Evolutionary conservation across 345 rosid species (phyloP).

Genomic region (Crucihimalaya himalaica): DNA sequence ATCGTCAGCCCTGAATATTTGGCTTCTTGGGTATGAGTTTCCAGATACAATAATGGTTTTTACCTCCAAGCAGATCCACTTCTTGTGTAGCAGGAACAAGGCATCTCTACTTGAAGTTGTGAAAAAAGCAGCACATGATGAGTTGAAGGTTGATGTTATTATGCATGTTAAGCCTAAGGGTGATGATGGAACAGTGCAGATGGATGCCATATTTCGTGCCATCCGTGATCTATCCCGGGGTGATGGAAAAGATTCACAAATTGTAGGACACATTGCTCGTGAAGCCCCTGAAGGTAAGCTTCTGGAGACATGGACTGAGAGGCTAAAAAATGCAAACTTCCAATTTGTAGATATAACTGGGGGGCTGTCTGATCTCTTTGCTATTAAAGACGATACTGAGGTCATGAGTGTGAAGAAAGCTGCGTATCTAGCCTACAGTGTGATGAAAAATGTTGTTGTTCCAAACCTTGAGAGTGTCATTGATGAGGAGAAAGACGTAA

Average conservation of each 20-base stretch:
- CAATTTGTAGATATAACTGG: slow-evolving; percentile 67
- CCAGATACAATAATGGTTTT: slow-evolving; percentile 96
- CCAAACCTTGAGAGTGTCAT: slow-evolving; percentile 87
- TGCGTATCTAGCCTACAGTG: slow-evolving; percentile 66
- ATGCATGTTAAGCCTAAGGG: slow-evolving; percentile 70
- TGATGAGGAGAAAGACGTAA: slow-evolving; percentile 86
- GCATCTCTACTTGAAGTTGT: slow-evolving; percentile 73
- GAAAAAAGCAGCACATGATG: slow-evolving; percentile 59
- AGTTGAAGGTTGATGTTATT: slow-evolving; percentile 61
- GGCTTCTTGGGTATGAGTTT: slow-evolving; percentile 94
- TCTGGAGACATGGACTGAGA: slow-evolving; percentile 79
- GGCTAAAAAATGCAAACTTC: slow-evolving; percentile 54
- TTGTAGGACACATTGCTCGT: slow-evolving; percentile 71
- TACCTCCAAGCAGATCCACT: slow-evolving; percentile 67
- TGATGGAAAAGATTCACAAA: slow-evolving; percentile 46
- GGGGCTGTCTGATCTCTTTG: slow-evolving; percentile 84
- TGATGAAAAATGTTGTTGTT: slow-evolving; percentile 84
- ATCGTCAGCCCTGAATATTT: slow-evolving; percentile 83
- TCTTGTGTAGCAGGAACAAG: slow-evolving; percentile 80
- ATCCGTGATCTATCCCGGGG: slow-evolving; percentile 50
- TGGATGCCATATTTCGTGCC: slow-evolving; percentile 71
- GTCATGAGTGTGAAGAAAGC: slow-evolving; percentile 82
- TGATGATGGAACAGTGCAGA: slow-evolving; percentile 67
- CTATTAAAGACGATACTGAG: slow-evolving; percentile 76
- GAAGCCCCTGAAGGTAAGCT: slow-evolving; percentile 89